Base-by-base conservation (phyloP, 2,329 filamentous ascomycete genomes). In the Phoma sp. region DNA sequence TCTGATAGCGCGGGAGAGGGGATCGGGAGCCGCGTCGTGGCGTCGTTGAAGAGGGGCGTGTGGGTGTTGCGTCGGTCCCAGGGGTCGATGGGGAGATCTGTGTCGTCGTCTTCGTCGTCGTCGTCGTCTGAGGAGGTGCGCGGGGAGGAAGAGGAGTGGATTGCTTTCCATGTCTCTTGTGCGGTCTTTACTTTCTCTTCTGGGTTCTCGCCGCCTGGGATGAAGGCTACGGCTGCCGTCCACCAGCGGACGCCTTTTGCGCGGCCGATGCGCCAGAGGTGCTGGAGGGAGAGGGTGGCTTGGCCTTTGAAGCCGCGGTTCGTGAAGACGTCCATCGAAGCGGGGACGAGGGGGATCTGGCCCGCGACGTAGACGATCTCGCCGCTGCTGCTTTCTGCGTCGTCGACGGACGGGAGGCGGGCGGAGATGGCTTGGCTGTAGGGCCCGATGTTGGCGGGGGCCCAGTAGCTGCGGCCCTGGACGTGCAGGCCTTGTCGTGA, bases 381-480 rank as follows among this genome's bases (percentile, higher is more conserved):
- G 19, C 53, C 56, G 17, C 22, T 25, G 36, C 44, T 36, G 32
- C 39, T 10, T 17, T 38, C 32, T 2, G 21, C 52, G 35, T 22
- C 44, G 17, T 41, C 12, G 39, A 39, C 57, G 47, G 2, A 45
- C 4, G 62, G 76, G 10, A 74, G 43, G 1, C 80, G 79, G 10
- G 85, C 77, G 2, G 84, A 81, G 44, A 95, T 86, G 4, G 92
- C 92, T 77, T 99, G 95, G 51, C 93, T 97, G 75, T 98, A 98
- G 0, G 95, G 95, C 0, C 95, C 95, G 49, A 99, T 98, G 70
- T 98, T 98, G 19, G 95, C 94, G 0, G 95, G 95, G 0, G 95
- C 95, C 95, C 95, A 99, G 80, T 98, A 98, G 10, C 92, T 96
- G 35, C 91, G 82, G 3, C 90, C 93, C 76, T 98, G 95, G 6